Base-by-base conservation (phyloP, 2,329 filamentous ascomycete species). In the Cladosporium velox region DNA sequence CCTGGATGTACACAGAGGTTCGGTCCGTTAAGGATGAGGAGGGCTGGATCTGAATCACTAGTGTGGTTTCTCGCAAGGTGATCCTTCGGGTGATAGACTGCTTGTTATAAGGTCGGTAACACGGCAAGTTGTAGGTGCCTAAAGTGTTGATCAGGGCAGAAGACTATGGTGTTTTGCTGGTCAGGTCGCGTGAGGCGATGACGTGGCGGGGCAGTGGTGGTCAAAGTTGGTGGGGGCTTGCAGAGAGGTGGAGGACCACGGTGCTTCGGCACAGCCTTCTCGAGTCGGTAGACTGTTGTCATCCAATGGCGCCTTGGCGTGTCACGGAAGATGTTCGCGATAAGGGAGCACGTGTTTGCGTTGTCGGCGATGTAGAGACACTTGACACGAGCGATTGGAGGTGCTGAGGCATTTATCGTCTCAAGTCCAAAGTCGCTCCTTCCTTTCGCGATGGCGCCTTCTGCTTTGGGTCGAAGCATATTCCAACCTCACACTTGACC, bases 91-190 rank as follows among this genome's bases (percentile, higher is more conserved):
- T 12, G n/a, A 11, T 38, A 41, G 55, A 41, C 21, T n/a, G 15
- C 11, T 21, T 18, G 21, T 4, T 38, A 15, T 58, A 21, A 10
- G n/a, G 14, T 24, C n/a, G 21, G 5, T n/a, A 28, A n/a, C 38
- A 59, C 57, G 35, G 57, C 38, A 30, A 59, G 21, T 47, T 6
- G 38, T 11, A 30, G 38, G 24, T 30, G 38, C 8, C 21, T 30
- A 21, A 6, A 10, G 12, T 47, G 35, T 30, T 18, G n/a, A 35
- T 24, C 55, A 24, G 10, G 21, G n/a, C 34, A 55, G 12, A 90
- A 87, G 0, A 91, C 90, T 0, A 85, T 88, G 0, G 90, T 94
- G n/a, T 89, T 93, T 1, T 91, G 28, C 55, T 55, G 61, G 32
- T 47, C 51, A 32, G 44, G 59, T 64, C 61, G 61, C 61, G 61